phyloP scores from a whole-genome alignment of 2,329 filamentous ascomycete species.

The Fusarium chaquense region DNA sequence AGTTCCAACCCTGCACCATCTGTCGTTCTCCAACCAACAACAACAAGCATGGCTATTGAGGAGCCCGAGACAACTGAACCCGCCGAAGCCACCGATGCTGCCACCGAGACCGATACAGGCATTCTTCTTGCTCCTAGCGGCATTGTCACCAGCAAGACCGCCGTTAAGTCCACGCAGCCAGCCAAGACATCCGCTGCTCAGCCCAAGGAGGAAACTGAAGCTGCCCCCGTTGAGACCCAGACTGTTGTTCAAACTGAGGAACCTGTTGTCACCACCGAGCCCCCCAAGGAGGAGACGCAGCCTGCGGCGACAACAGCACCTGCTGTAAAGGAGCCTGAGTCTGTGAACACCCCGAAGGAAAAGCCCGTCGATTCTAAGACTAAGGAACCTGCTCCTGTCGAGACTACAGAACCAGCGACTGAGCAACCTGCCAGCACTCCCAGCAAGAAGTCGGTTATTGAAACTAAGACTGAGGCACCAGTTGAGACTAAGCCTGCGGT shows the following conservation, averaged over 20 bases:
- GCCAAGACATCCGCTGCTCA: slow-evolving; percentile 19
- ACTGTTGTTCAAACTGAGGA: background rate
- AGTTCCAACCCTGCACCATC: slow-evolving; percentile 36
- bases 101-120: slow-evolving; percentile 38
- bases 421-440: slow-evolving; percentile 10
- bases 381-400: slow-evolving; percentile 14
- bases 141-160: slow-evolving; percentile 41
- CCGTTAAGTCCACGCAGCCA: slow-evolving; percentile 10
- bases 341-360: slow-evolving; percentile 16
- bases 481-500: slow-evolving; percentile 14
- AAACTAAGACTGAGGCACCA: slow-evolving; percentile 11
- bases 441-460: slow-evolving; percentile 4
- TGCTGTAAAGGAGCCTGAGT: slow-evolving; percentile 15
- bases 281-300: slow-evolving; percentile 30
- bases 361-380: slow-evolving; percentile 31
- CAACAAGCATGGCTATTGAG: slow-evolving; percentile 28
- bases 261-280: slow-evolving; percentile 20
- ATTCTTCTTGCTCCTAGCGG: slow-evolving; percentile 47
- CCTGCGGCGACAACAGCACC: slow-evolving; percentile 23
- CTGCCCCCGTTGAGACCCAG: slow-evolving; percentile 8
- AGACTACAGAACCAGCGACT: slow-evolving; percentile 15
- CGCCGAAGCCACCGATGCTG: slow-evolving; percentile 7
- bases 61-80: slow-evolving; percentile 28
- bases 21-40: slow-evolving; percentile 41
- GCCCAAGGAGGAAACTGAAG: slow-evolving; percentile 17